Percentiles rank a stretch among this genome's conserved stretches.
These are phyloP conservation scores for Somion occarium DNA, from an alignment of 1,284 basidiomycete genomes.

Conservation along the genomic window DNA sequence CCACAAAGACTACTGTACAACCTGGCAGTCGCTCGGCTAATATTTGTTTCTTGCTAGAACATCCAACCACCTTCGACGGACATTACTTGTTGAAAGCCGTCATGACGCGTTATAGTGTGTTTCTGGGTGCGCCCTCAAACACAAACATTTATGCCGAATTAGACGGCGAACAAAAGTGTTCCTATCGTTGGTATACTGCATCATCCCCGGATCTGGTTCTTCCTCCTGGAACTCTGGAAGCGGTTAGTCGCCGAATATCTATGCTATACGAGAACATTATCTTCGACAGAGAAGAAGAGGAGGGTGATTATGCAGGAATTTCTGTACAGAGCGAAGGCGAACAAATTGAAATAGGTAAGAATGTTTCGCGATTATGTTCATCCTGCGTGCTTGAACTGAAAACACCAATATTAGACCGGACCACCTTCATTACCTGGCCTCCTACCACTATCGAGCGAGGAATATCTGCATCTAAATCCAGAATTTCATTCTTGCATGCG, in stretches of 20 bases:
- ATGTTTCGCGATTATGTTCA: too few species aligned
- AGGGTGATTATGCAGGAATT: conserved; percentile 17
- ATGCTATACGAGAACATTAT: conserved; percentile 61
- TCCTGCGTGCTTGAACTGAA: too few species aligned
- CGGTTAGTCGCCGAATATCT: conserved; percentile 59
- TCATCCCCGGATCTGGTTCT: conserved; percentile 21
- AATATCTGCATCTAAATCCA: conserved; percentile 6
- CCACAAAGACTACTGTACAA: too few species aligned
- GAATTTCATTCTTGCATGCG: conserved; percentile 24
- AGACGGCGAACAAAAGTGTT: neutral
- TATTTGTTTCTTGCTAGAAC: too few species aligned
- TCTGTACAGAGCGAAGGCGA: conserved; percentile 13
- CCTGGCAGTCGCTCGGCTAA: too few species aligned
- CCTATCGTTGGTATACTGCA: conserved; percentile 39
- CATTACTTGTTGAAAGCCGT: too few species aligned
- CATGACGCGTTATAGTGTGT: conserved; percentile 27
- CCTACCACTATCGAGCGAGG: conserved; percentile 32
- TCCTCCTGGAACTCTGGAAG: conserved; percentile 52
- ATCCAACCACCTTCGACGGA: too few species aligned
- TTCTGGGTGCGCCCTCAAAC: conserved; percentile 42
- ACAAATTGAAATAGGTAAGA: too few species aligned
- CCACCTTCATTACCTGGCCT: conserved; percentile 52
- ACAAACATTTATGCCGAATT: conserved; percentile 26
- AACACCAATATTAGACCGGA: conserved; percentile 36
- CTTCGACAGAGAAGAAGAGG: conserved; percentile 38